Base-by-base conservation (phyloP, 2,329 filamentous ascomycete genomes). In the Huntiella abstrusa region DNA sequence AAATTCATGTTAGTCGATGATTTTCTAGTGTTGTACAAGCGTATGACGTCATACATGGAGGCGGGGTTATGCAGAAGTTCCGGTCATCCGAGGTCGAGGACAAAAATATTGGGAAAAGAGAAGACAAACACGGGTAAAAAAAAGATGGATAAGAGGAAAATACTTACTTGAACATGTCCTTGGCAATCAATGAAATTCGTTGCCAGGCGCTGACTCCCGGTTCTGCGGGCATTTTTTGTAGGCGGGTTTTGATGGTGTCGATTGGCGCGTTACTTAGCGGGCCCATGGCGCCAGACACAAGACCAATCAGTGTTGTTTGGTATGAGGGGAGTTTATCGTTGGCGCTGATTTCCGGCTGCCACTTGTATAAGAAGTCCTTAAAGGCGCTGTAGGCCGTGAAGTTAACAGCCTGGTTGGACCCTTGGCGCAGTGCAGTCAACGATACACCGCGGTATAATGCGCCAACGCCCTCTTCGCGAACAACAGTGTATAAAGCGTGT, bases 341-440 rank as follows among this genome's bases (percentile, higher is more conserved):
- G 12, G 32, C 5, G 45, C 67, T 68, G 51, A 77, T 80, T 55
- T 82, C 68, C 5, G 80, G 80, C 62, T 93, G 86, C 58, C 68
- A 75, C 43, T 69, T 64, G 59, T 85, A 78, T 45, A 96, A 70
- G 45, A 69, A 68, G 51, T 81, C 74, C 68, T 94, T 93, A 64
- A 98, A 80, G 64, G 96, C 85, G 1, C 82, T 83, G 67, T 98
- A 98, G 8, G 91, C 88, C 11, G 88, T 96, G 69, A 98, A 98
- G 70, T 98, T 98, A 63, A 88, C 86, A 41, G 92, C 91, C 69
- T 98, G 91, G 66, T 98, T 98, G 52, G 81, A 86, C 53, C 91
- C 91, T 69, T 98, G 91, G 49, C 91, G 75, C 55, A 98, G 70
- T 1, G 91, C 91, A 1, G 91, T 98, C 49, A 98, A 71, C 28